Conservation (phyloP, 257 asterid genomes). For the Asclepias syriaca region DNA sequence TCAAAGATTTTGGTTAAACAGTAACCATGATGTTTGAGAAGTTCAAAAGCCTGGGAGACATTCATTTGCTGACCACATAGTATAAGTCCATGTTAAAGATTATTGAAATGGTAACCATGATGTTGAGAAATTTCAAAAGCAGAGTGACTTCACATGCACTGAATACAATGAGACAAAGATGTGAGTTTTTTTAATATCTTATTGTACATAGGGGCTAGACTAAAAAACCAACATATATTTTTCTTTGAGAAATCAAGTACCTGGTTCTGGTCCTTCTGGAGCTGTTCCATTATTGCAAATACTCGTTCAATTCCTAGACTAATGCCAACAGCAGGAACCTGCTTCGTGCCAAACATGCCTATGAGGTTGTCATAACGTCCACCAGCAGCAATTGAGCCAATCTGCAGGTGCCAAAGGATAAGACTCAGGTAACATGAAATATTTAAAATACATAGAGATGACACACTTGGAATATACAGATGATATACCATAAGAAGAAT, state of each 20-base stretch:
- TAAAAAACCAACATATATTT: not conserved
- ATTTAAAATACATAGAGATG: not conserved
- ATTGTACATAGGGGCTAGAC: not conserved
- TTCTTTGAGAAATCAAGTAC: conserved; percentile 20
- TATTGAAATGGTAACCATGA: not conserved
- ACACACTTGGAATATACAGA: not conserved
- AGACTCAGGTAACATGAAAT: not conserved
- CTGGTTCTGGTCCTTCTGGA: conserved; percentile 58
- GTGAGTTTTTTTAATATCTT: not conserved
- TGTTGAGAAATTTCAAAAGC: not conserved
- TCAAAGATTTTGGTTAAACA: too few relatives aligned
- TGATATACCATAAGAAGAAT: not conserved
- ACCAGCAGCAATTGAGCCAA: conserved; percentile 97
- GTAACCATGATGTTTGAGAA: not conserved
- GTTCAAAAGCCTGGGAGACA: not conserved
- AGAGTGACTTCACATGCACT: not conserved
- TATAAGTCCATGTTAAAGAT: not conserved
- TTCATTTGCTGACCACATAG: too few relatives aligned
- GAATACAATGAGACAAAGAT: not conserved
- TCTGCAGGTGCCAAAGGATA: conserved; percentile 35
- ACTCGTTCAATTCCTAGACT: conserved; percentile 96
- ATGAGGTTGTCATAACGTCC: conserved; percentile 92
- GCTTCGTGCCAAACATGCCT: conserved; percentile 80
- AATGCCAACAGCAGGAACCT: conserved; percentile 92
- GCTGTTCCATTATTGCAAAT: conserved; percentile 82